Percentiles rank a stretch among this genome's conserved stretches.
Evolutionary conservation across 441 rosid genomes (phyloP).

Genomic region (Aquilaria agallochum): DNA sequence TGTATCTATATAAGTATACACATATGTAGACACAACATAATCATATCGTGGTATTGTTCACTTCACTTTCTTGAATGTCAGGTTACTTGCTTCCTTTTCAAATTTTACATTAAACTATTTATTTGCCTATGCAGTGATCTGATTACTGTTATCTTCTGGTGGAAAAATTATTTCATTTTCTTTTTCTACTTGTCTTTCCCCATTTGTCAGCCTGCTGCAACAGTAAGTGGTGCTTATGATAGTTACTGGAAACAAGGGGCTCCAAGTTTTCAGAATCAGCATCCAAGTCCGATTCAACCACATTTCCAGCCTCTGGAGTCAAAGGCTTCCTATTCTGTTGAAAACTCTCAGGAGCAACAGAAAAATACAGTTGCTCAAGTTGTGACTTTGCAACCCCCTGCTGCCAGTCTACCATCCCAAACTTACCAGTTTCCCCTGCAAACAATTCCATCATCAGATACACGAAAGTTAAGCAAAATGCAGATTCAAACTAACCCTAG

Average conservation of each 20-base stretch:
- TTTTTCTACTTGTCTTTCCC: conserved; percentile 5
- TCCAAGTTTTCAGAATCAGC: conserved; percentile 56
- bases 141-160: too few relatives aligned
- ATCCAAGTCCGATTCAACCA: conserved; percentile 52
- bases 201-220: conserved; percentile 56
- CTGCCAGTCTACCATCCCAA: conserved; percentile 43
- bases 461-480: conserved; percentile 73
- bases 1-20: too few relatives aligned
- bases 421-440: conserved; percentile 52
- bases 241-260: conserved; percentile 67
- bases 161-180: neutral
- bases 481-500: conserved; percentile 98
- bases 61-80: too few relatives aligned
- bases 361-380: conserved; percentile 56
- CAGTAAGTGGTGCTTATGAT: conserved; percentile 56
- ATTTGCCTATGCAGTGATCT: too few relatives aligned
- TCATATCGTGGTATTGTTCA: too few relatives aligned
- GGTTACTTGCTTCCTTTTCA: too few relatives aligned
- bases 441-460: conserved; percentile 42
- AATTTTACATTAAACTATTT: too few relatives aligned
- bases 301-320: conserved; percentile 60
- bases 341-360: conserved; percentile 74
- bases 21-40: too few relatives aligned
- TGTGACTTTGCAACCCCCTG: conserved; percentile 52
- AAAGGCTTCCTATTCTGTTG: conserved; percentile 40